Evolutionary conservation across 2,329 filamentous ascomycete species (phyloP).

Genomic region (Penicillium sp.): DNA sequence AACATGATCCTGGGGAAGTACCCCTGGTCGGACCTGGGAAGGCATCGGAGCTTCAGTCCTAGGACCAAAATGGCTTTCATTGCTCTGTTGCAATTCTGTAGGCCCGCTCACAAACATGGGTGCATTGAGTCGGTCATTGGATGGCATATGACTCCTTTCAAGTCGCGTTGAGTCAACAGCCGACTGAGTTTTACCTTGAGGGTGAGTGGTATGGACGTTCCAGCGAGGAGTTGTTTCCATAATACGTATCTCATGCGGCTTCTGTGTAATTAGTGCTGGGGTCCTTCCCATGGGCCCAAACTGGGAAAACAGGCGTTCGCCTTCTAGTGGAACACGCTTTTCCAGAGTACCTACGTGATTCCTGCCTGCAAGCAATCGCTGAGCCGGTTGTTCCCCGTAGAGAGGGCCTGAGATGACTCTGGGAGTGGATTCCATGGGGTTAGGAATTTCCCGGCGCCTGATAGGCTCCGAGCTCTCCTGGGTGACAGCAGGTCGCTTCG

Average conservation of each 20-base stretch:
- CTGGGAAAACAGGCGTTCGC: conserved; percentile 7
- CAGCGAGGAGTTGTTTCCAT: conserved; percentile 18
- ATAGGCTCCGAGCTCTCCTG: conserved; percentile 19
- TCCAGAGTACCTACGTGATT: conserved; percentile 15
- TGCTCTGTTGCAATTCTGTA: conserved; percentile 20
- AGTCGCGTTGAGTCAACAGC: conserved; percentile 20
- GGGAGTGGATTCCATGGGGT: conserved; percentile 14
- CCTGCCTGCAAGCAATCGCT: conserved; percentile 7
- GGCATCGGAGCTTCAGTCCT: conserved; percentile 15
- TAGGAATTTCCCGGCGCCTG: conserved; percentile 9
- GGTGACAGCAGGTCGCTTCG: conserved; percentile 16
- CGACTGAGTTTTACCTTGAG: conserved; percentile 22
- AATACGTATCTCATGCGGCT: conserved; percentile 23
- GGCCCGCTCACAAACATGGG: conserved; percentile 37
- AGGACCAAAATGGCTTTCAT: conserved; percentile 17
- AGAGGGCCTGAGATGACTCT: conserved; percentile 15
- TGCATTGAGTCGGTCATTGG: conserved; percentile 21
- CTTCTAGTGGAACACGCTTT: conserved; percentile 11
- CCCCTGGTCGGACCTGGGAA: conserved; percentile 15
- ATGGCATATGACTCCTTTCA: conserved; percentile 18
- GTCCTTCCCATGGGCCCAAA: conserved; percentile 10
- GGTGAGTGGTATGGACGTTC: conserved; percentile 21
- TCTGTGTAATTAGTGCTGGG: conserved; percentile 27
- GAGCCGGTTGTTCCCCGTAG: conserved; percentile 13
- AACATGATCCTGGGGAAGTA: conserved; percentile 30